Evolutionary conservation across 495 filamentous ascomycete genomes (phyloP), one percentile per base, ranked within the genome.

Genomic region (Saxispiralis lemnorum): DNA sequence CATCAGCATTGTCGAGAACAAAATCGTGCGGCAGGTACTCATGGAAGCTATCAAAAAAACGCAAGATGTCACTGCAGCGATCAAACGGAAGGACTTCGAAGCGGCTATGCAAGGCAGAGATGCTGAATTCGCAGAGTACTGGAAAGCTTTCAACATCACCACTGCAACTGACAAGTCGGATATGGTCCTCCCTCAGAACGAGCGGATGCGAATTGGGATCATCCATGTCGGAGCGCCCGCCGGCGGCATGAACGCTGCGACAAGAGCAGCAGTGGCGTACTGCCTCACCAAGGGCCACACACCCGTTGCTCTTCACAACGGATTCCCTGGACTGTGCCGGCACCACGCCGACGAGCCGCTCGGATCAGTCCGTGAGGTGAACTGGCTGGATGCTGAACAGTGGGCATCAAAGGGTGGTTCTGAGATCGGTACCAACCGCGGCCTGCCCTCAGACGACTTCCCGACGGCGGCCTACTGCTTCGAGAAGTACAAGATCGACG

Each of bases 231-330:
- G 92, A 51, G 92, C 92, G 20, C 92, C 92, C 6, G 92, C 92
- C n/a, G 92, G 89, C 55, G 92, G 92, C 57, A 95, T 99, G 78
- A 99, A 99, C 63, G 84, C 87, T 35, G 88, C 92, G 16, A 93
- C 93, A 14, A 78, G 92, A 41, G 89, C 85, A 14, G 89, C 83
- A 10, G 86, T 94, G 10, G 83, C 84, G n/a, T 99, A 94, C 66
- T 96, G 88, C 57, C 61, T 92, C 28, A 79, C 81, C n/a, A 78
- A 88, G 44, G 92, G 92, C 6, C 92, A 99, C 57, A 83, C 80
- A 30, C 80, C 92, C 1, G 55, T 94, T 49, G 86, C 87, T 7
- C 81, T 99, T 41, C 81, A 95, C 65, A 99, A 99, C 53, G 92
- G 92, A 38, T 99, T 99, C 66, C 82, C 92, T 19, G 92, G 92